These are phyloP conservation scores for Eudorina sp. DNA, from an alignment of 139 green algal genomes.

Conservation along the genomic window DNA sequence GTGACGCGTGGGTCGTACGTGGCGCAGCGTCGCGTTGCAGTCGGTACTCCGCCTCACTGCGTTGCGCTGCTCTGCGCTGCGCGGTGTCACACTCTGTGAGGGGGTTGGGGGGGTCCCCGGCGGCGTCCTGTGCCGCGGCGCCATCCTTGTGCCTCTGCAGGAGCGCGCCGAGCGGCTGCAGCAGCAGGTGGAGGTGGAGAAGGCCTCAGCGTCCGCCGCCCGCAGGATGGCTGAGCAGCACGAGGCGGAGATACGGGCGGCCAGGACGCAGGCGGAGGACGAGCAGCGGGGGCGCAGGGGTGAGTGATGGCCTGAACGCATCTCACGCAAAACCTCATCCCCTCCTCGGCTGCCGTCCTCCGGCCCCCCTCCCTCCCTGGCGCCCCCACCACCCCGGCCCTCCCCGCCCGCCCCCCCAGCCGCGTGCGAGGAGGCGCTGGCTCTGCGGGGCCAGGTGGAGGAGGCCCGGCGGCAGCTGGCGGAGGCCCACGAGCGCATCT, in stretches of 20 bases:
- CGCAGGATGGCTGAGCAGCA: slow-evolving; percentile 5
- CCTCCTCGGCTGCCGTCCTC: not conserved
- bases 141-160: no score
- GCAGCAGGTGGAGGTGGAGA: slow-evolving; percentile 40
- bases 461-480: not conserved
- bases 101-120: no score
- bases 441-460: slow-evolving; percentile 8
- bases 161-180: slow-evolving; percentile 26
- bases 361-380: not conserved
- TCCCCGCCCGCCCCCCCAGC: not conserved
- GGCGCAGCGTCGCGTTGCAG: no score
- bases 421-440: slow-evolving; percentile 1
- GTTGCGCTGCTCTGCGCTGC: no score
- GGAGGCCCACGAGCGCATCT: not conserved
- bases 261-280: slow-evolving; percentile 16
- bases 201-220: not conserved
- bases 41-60: no score
- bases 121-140: no score
- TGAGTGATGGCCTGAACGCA: not conserved
- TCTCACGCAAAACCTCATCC: not conserved
- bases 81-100: no score
- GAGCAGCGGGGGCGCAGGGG: slow-evolving; percentile 30
- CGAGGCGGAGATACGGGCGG: slow-evolving; percentile 20
- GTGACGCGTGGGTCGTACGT: no score
- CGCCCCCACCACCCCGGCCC: not conserved